Percentiles rank a stretch among this genome's conserved stretches.
Evolutionary conservation across 257 asterid species (phyloP).

Genomic region (Coffea eugenioides): DNA sequence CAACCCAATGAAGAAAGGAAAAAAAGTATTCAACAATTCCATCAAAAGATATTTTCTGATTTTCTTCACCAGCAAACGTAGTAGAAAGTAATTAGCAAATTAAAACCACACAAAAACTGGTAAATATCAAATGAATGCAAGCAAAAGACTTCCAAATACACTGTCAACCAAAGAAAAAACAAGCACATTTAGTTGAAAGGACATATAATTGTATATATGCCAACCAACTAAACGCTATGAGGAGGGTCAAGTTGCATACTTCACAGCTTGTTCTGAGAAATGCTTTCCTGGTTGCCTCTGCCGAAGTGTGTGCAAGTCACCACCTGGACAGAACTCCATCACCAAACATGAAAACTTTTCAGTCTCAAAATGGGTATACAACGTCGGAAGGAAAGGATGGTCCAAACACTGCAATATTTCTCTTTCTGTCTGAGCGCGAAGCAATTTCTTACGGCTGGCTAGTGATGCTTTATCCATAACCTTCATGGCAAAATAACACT

Average conservation of each 20-base stretch:
- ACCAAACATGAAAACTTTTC: constrained; percentile 74
- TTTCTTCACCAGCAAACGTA: not conserved
- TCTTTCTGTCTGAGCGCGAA: constrained; percentile 79
- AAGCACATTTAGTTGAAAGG: not conserved
- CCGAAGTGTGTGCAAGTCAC: constrained; percentile 67
- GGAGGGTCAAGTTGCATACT: constrained; percentile 39
- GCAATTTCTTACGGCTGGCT: constrained; percentile 66
- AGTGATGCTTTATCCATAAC: constrained; percentile 72
- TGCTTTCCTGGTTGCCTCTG: constrained; percentile 72
- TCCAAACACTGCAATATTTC: constrained; percentile 69
- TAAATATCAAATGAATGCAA: not conserved
- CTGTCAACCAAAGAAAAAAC: not conserved
- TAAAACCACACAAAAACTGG: not conserved
- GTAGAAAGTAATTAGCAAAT: not conserved
- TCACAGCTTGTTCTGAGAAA: constrained; percentile 66
- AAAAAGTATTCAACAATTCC: not conserved
- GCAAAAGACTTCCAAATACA: not conserved
- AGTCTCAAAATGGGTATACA: constrained; percentile 66
- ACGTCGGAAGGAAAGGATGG: constrained; percentile 71
- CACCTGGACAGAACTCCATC: constrained; percentile 85
- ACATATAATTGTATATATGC: not conserved
- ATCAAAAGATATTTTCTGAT: not conserved
- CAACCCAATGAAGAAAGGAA: not conserved
- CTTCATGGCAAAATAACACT: constrained; percentile 70
- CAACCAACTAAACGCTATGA: not conserved